Percentiles rank a stretch among this genome's conserved stretches.
phyloP scores from a whole-genome alignment of 2,329 filamentous ascomycete species.

The Lojkania enalia region DNA sequence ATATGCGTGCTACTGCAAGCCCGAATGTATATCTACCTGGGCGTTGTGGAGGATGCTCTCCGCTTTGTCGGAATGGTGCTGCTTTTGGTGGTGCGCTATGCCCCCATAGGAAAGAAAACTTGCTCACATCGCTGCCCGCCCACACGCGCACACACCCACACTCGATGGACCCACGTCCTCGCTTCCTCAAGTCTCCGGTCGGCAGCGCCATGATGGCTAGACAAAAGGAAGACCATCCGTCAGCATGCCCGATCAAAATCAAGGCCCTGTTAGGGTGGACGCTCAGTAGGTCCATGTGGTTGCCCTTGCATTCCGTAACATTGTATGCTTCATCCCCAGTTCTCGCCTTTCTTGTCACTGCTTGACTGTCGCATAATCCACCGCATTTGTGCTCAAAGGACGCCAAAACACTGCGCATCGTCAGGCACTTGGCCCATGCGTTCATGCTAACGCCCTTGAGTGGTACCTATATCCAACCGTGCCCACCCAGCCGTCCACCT shows the following conservation, averaged over 20 bases:
- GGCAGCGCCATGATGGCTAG: background rate
- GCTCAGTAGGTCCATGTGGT: background rate
- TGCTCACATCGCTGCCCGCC: no score
- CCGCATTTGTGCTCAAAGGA: slow-evolving; percentile 29
- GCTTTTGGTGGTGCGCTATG: background rate
- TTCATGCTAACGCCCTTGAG: slow-evolving; percentile 28
- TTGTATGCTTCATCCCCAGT: slow-evolving; percentile 32
- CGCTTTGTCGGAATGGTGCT: background rate
- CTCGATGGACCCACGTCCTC: no score
- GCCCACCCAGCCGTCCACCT: slow-evolving; percentile 15
- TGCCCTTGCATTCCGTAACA: slow-evolving; percentile 29
- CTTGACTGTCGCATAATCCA: slow-evolving; percentile 39
- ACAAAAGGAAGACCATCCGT: background rate
- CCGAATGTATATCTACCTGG: background rate
- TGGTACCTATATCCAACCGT: slow-evolving; percentile 24
- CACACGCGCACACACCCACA: no score
- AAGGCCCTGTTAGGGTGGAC: background rate
- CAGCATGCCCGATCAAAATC: background rate
- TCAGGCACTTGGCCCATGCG: slow-evolving; percentile 22
- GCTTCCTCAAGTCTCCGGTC: no score
- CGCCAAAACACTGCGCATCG: slow-evolving; percentile 19
- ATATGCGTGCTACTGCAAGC: slow-evolving; percentile 1
- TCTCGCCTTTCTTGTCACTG: slow-evolving; percentile 25
- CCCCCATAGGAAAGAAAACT: no score
- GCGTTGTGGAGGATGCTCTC: background rate